Percentiles rank a stretch among this genome's conserved stretches.
Evolutionary conservation across 176 grass and related monocot genomes (phyloP).

Genomic region (Elaeis guineensis): DNA sequence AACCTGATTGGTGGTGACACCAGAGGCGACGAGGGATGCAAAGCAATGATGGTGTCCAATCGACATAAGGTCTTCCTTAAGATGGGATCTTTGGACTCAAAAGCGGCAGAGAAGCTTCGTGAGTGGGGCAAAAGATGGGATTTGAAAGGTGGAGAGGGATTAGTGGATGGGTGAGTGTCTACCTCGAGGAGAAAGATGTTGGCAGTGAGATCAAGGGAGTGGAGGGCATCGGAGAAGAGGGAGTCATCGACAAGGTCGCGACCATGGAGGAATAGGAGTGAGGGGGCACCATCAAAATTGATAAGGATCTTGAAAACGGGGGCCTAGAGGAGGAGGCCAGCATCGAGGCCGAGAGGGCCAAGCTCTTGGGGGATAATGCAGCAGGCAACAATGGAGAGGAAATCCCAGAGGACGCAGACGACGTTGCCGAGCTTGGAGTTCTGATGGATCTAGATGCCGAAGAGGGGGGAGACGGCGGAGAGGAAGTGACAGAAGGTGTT

Average conservation of each 20-base stretch:
- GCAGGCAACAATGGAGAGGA: slow-evolving; percentile 66
- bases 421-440: slow-evolving; percentile 86
- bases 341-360: slow-evolving; percentile 17
- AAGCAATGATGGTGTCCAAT: slow-evolving; percentile 16
- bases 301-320: slow-evolving; percentile 80
- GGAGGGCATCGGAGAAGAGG: slow-evolving; percentile 44
- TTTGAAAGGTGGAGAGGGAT: too few relatives aligned
- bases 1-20: slow-evolving; percentile 17
- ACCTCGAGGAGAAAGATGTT: slow-evolving; percentile 72
- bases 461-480: slow-evolving; percentile 45
- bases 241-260: slow-evolving; percentile 15
- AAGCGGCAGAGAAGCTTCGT: slow-evolving; percentile 28
- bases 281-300: slow-evolving; percentile 33
- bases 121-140: neutral
- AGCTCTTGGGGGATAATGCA: slow-evolving; percentile 72
- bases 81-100: slow-evolving; percentile 11
- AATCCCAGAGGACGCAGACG: slow-evolving; percentile 60
- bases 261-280: slow-evolving; percentile 69
- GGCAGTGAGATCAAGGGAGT: slow-evolving; percentile 31
- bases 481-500: slow-evolving; percentile 62
- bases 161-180: slow-evolving; percentile 1
- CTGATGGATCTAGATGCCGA: slow-evolving; percentile 67
- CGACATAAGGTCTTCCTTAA: neutral
- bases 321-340: slow-evolving; percentile 45
- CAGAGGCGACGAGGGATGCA: slow-evolving; percentile 13